Evolutionary conservation across 2,329 filamentous ascomycete species (phyloP).

Genomic region (Venturiaceae sp.): DNA sequence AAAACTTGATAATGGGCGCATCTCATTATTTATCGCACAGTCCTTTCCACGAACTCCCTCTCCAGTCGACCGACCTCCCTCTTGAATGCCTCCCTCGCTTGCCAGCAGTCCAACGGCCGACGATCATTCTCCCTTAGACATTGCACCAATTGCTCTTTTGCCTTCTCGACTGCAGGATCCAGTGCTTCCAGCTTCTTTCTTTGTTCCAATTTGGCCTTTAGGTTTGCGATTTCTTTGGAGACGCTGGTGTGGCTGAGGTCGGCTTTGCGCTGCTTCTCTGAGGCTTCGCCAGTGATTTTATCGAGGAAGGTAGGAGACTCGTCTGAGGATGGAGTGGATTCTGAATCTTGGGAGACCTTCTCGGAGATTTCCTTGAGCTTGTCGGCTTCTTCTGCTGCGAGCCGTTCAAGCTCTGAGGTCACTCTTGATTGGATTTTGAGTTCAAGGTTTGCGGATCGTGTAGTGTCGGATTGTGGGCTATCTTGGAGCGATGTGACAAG

Average conservation of each 20-base stretch:
- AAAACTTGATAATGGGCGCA: not conserved
- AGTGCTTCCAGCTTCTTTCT: constrained; percentile 52
- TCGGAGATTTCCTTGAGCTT: constrained; percentile 61
- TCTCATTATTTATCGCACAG: constrained; percentile 24
- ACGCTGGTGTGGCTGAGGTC: constrained; percentile 43
- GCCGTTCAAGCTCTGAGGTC: constrained; percentile 70
- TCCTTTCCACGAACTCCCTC: constrained; percentile 77
- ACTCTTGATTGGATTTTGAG: constrained; percentile 84
- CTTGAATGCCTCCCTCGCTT: constrained; percentile 87
- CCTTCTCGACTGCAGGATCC: constrained; percentile 62
- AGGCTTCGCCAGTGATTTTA: constrained; percentile 18
- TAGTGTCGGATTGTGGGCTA: constrained; percentile 65
- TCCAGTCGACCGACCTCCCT: constrained; percentile 79
- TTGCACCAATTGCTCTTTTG: constrained; percentile 64
- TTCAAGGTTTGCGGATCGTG: constrained; percentile 73
- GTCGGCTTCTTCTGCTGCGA: constrained; percentile 60
- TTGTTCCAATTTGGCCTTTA: constrained; percentile 39
- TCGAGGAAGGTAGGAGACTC: constrained; percentile 19
- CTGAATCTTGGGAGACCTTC: constrained; percentile 45
- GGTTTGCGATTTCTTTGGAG: constrained; percentile 45
- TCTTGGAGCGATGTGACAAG: constrained; percentile 70
- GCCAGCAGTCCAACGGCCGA: constrained; percentile 86
- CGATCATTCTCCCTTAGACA: constrained; percentile 80
- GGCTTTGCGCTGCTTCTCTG: constrained; percentile 31
- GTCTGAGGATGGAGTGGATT: constrained; percentile 10